Evolutionary conservation across 2,329 filamentous ascomycete species (phyloP), one percentile per base, ranked within the genome.

Genomic region (Metarhizium humberi): DNA sequence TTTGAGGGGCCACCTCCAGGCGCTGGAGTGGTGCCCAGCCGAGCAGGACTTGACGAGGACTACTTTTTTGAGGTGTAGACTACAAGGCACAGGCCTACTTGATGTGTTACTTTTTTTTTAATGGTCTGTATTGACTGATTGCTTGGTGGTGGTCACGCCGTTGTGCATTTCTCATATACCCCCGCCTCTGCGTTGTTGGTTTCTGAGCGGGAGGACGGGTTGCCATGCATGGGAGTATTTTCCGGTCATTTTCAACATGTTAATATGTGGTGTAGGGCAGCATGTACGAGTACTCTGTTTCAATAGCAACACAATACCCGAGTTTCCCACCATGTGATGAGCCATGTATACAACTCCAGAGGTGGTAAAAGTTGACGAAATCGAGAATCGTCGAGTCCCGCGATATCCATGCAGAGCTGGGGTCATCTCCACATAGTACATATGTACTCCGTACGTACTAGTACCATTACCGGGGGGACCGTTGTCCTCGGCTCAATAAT

Each of bases 21-120:
- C 45, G 84, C 84, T 5, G 89, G 90, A 14, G 78, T 82, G 56
- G 83, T 96, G 59, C 92, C 94, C 3, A 88, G 84, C 64, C 78
- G 94, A 53, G 88, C 94, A 63, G 92, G 89, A 0, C 70, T 97
- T 61, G 90, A 96, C 69, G 90, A 95, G 61, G 87, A 96, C 69
- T 99, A 95, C 70, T 96, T 87, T 73, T 97, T 95, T 73, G 89
- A 92, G 69, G 78, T 88, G 47, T 88, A 59, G 42, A 45, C n/a
- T 20, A 18, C 16, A 45, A 7, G 16, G 42, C n/a, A 56, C 18
- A 6, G 7, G 46, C 8, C 46, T 34, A 20, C 25, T 18, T 32
- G 20, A 25, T 14, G 25, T 43, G 50, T 52, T 36, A 34, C 16
- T 45, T 52, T 30, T n/a, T n/a, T 8, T 49, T 46, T 29, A 7